These are phyloP conservation scores for Bruguiera gymnorhiza DNA, from an alignment of 345 rosid species.

Conservation along the genomic window DNA sequence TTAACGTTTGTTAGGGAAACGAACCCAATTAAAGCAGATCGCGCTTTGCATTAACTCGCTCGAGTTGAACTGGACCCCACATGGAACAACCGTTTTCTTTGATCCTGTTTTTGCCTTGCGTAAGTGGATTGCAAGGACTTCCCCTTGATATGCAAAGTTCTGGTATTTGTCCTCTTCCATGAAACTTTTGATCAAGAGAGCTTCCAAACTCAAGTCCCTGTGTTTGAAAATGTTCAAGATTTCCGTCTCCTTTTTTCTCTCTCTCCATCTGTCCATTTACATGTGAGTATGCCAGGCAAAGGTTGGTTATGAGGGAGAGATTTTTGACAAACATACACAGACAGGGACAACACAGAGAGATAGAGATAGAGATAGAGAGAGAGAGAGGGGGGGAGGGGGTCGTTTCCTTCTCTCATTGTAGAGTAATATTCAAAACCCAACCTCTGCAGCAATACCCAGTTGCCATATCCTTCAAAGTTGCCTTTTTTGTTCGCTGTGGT, in stretches of 20 bases:
- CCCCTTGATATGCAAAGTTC: background rate
- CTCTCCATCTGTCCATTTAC: constrained; percentile 2
- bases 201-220: background rate
- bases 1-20: background rate
- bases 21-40: background rate
- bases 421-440: constrained; percentile 35
- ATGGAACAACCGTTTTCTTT: background rate
- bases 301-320: background rate
- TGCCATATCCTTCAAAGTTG: constrained; percentile 20
- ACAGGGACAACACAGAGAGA: background rate
- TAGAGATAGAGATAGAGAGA: constrained; percentile 18
- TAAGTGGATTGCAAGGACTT: background rate
- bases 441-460: constrained; percentile 42
- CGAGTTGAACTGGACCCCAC: background rate
- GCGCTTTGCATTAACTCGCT: constrained; percentile 7
- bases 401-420: constrained; percentile 22
- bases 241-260: background rate
- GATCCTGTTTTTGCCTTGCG: background rate
- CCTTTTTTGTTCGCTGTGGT: background rate
- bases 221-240: background rate
- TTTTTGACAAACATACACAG: background rate
- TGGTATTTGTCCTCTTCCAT: background rate
- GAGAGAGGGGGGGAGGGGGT: constrained; percentile 2
- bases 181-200: background rate
- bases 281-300: constrained; percentile 16